Evolutionary conservation across 2,329 filamentous ascomycete genomes (phyloP).

Genomic region (Chrysoporthe austroafricana): DNA sequence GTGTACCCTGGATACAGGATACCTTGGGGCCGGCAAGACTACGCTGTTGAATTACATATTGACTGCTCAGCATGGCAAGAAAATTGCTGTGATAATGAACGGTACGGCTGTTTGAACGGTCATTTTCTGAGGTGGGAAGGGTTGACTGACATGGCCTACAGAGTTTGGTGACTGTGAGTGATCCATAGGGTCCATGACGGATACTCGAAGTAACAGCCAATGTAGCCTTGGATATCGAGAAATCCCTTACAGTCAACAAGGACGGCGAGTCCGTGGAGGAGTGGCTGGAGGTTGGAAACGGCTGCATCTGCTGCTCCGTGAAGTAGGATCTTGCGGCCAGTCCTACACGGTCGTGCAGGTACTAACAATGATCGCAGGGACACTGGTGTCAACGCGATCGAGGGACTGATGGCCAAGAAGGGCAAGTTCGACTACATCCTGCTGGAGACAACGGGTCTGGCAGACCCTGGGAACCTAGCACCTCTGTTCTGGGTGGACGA

Average conservation of each 20-base stretch:
- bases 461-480: conserved; percentile 93
- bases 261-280: conserved; percentile 83
- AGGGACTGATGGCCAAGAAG: conserved; percentile 91
- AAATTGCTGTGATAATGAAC: conserved; percentile 97
- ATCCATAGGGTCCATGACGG: conserved; percentile 27
- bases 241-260: conserved; percentile 88
- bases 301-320: conserved; percentile 96
- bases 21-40: conserved; percentile 94
- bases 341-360: not conserved
- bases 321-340: conserved; percentile 62
- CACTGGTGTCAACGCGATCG: conserved; percentile 89
- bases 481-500: conserved; percentile 98
- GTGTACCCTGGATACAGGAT: conserved; percentile 59
- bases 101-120: conserved; percentile 47
- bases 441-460: conserved; percentile 92
- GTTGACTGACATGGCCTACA: conserved; percentile 39
- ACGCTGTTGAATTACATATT: conserved; percentile 95
- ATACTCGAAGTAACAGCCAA: conserved; percentile 15
- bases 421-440: conserved; percentile 97
- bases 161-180: conserved; percentile 80
- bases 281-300: conserved; percentile 95
- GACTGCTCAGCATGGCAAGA: conserved; percentile 93
- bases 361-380: conserved; percentile 59
- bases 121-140: not conserved
- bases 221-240: conserved; percentile 91